phyloP scores from a whole-genome alignment of 805 yeast genomes.

The Teunomyces funiuensis region DNA sequence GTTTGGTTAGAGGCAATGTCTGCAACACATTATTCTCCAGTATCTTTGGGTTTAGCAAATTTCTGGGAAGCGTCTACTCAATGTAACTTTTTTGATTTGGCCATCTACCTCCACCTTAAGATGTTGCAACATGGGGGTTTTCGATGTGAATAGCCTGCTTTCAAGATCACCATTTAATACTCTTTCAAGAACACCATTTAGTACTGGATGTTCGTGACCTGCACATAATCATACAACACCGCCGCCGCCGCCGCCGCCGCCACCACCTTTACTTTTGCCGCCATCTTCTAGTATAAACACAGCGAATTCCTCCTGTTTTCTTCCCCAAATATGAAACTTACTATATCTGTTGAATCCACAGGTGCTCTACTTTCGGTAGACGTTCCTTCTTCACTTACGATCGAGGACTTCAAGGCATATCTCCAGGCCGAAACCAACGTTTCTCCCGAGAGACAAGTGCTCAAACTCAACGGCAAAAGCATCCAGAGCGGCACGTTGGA shows the following conservation, averaged over 20 bases:
- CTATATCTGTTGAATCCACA: conserved; percentile 18
- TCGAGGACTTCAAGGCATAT: conserved; percentile 71
- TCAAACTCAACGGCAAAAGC: conserved; percentile 47
- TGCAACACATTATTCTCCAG: too few species aligned
- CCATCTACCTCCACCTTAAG: too few species aligned
- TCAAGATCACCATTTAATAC: too few species aligned
- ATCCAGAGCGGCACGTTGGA: conserved; percentile 42
- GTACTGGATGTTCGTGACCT: not conserved
- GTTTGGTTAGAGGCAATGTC: too few species aligned
- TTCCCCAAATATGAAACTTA: conserved; percentile 15
- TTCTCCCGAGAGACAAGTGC: conserved; percentile 43
- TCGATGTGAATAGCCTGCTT: too few species aligned
- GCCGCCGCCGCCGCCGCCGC: not conserved
- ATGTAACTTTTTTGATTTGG: too few species aligned
- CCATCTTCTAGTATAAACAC: too few species aligned
- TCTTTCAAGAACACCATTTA: too few species aligned
- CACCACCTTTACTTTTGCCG: not conserved
- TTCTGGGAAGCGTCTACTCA: too few species aligned
- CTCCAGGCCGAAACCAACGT: conserved; percentile 68
- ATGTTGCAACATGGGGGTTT: too few species aligned
- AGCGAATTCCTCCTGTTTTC: not conserved
- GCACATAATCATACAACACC: conserved; percentile 1
- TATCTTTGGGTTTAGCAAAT: too few species aligned
- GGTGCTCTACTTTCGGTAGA: conserved; percentile 49
- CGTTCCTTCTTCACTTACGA: conserved; percentile 59